Evolutionary conservation across 768 basidiomycete genomes (phyloP), one percentile per base, ranked within the genome.

Genomic region (Mycena indigotica): DNA sequence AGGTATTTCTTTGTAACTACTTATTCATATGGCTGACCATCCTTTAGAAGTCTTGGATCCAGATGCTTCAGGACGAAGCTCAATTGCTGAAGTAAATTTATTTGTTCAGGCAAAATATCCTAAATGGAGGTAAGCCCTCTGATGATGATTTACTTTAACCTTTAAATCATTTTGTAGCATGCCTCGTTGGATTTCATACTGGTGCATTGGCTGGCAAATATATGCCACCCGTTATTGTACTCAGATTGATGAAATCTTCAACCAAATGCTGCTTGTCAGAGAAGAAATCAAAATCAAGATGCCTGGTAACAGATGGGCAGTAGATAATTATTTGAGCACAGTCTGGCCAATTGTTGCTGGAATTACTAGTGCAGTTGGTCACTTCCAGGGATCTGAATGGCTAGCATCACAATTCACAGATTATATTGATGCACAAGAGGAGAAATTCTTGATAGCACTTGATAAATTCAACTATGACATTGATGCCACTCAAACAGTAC

Each of bases 21-120:
- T 26, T 44, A n/a, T 3, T 44, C 16, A 8, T 6, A 30, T 26
- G 16, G 32, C 13, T 53, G 23, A 44, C 10, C 55, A 62, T 1
- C 69, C 72, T 19, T 45, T 64, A 46, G 74, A 73, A 48, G 72
- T 70, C 13, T 64, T 74, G 46, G 73, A 75, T 52, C 67, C 71
- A 25, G 71, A 75, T 48, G 66, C 67, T 2, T 73, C 70, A 0
- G 72, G 73, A 3, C 73, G 67, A 49, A 66, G 70, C 52, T 69
- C 68, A 1, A 65, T 73, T n/a, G 29, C 56, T 3, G 72, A 75
- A 50, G 67, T 72, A 17, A 75, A 75, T 50, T 50, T 44, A 0
- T 73, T 75, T 46, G 71, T 70, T 3, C 40, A 52, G 3, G 52
- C 62, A 23, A 55, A 64, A 5, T 73, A 70, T 2, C 13, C 26